phyloP scores from a whole-genome alignment of 192 early-diverging fungal species.

The Backusella luteola region DNA sequence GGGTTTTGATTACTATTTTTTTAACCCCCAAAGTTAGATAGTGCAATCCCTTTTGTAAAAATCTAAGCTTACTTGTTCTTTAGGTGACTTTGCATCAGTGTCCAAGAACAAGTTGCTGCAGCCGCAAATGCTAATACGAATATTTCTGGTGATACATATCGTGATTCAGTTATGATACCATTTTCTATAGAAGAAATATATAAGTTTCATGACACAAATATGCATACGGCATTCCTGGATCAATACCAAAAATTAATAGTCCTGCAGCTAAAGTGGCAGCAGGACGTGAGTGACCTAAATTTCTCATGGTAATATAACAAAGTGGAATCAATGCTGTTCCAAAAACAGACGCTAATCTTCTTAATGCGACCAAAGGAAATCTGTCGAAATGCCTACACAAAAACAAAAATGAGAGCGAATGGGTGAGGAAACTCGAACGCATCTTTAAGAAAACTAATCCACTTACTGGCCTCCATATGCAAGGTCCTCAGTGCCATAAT shows the following conservation, averaged over 20 bases:
- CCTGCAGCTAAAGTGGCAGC: constrained; percentile 73
- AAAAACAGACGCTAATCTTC: constrained; percentile 71
- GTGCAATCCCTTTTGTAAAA: background rate
- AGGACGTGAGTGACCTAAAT: constrained; percentile 70
- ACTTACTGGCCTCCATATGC: constrained; percentile 35
- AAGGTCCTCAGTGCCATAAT: constrained; percentile 21
- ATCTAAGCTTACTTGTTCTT: constrained; percentile 16
- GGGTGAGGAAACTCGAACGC: background rate
- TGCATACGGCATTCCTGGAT: background rate
- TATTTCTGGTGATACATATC: constrained; percentile 4
- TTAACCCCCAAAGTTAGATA: background rate
- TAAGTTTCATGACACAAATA: background rate
- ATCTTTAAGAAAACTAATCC: background rate
- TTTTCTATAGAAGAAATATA: constrained; percentile 66
- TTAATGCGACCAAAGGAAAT: constrained; percentile 77
- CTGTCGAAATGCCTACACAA: background rate
- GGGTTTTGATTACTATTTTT: background rate
- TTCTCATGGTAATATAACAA: constrained; percentile 76
- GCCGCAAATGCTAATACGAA: constrained; percentile 31
- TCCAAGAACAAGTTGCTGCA: constrained; percentile 73
- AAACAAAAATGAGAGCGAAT: background rate
- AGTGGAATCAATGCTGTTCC: constrained; percentile 81
- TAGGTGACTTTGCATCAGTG: constrained; percentile 69
- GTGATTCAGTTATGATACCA: constrained; percentile 63
- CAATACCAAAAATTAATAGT: constrained; percentile 74